Conservation (phyloP, 371 early-diverging fungal genomes). For the Globomyces sp. region DNA sequence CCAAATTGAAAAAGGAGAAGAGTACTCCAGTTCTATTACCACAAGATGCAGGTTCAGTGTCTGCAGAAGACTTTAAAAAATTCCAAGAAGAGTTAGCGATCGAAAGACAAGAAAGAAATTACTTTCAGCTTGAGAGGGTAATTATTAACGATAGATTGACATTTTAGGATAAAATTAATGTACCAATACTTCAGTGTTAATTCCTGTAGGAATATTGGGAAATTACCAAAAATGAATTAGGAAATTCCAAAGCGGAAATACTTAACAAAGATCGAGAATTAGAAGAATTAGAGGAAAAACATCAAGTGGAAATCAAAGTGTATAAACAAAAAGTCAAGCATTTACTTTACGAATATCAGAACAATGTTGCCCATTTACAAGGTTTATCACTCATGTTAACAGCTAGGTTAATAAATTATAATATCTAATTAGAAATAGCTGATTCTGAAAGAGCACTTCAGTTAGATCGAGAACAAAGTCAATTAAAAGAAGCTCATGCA, state of each 20-base stretch:
- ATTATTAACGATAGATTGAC: background rate
- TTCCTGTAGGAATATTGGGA: constrained; percentile 44
- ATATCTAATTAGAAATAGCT: constrained; percentile 12
- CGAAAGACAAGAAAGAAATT: constrained; percentile 57
- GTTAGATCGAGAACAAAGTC: constrained; percentile 50
- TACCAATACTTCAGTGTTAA: no score
- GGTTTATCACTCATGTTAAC: no score
- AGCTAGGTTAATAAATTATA: no score
- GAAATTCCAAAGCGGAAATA: constrained; percentile 40
- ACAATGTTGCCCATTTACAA: constrained; percentile 62
- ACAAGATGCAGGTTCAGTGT: constrained; percentile 1
- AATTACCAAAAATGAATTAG: constrained; percentile 51
- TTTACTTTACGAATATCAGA: constrained; percentile 63
- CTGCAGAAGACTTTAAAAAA: constrained; percentile 36
- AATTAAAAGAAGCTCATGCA: constrained; percentile 46
- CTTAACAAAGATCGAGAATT: constrained; percentile 57
- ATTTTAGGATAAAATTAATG: constrained; percentile 50
- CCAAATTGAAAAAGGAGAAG: constrained; percentile 7
- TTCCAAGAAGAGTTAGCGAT: constrained; percentile 41
- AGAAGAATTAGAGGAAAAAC: constrained; percentile 59
- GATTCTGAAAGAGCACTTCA: constrained; percentile 54
- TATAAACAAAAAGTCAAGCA: constrained; percentile 68
- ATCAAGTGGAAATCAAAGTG: constrained; percentile 62
- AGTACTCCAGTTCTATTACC: background rate
- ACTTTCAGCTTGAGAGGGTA: constrained; percentile 56